Conservation (phyloP, 176 grass and related monocot species). For the Carex cristatella region DNA sequence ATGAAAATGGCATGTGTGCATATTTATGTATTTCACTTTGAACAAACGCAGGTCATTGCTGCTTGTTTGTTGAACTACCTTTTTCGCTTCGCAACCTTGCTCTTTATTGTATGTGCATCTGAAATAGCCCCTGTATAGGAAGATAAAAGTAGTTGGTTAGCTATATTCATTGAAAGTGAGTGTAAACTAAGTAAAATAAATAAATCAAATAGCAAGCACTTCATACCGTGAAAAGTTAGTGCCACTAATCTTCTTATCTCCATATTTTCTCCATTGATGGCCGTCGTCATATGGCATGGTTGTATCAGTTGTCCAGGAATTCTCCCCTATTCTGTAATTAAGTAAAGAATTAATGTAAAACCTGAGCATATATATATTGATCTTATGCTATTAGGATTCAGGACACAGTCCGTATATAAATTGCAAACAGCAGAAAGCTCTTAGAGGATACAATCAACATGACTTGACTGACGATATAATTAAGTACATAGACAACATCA, state of each 20-base stretch:
- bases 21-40: constrained; percentile 15
- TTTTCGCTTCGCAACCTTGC: constrained; percentile 5
- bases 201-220: neutral
- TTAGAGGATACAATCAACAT: neutral
- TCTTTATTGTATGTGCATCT: constrained; percentile 26
- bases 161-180: neutral
- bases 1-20: constrained; percentile 5
- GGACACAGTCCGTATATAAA: neutral
- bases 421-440: neutral
- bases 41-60: neutral
- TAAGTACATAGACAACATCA: too few species aligned
- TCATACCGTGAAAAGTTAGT: constrained; percentile 56
- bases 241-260: constrained; percentile 75
- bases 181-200: neutral
- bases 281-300: constrained; percentile 61
- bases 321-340: constrained; percentile 34
- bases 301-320: constrained; percentile 40
- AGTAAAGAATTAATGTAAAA: neutral
- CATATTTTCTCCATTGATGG: constrained; percentile 92
- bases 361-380: neutral
- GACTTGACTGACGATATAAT: too few species aligned
- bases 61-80: constrained; percentile 18
- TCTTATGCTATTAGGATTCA: neutral
- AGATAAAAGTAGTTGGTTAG: neutral
- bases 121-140: constrained; percentile 3